These are phyloP conservation scores for Dryas octopetala DNA, from an alignment of 306 rosid genomes.

Conservation along the genomic window DNA sequence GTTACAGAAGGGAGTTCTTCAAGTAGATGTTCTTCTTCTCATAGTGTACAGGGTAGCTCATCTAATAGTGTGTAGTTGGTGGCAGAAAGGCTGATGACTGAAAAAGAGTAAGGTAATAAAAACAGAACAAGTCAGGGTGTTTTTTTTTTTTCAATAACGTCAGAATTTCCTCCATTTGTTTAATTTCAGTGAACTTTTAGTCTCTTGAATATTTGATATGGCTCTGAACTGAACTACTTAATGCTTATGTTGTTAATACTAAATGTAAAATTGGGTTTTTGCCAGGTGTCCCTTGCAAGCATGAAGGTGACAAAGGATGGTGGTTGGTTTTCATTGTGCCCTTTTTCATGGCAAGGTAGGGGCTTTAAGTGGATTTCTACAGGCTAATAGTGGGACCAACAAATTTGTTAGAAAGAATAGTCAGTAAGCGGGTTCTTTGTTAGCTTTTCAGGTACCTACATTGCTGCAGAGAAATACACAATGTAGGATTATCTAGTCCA, in stretches of 20 bases:
- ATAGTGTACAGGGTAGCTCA: constrained; percentile 71
- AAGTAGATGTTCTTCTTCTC: constrained; percentile 66
- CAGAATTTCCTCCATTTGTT: neutral
- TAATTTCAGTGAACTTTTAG: neutral
- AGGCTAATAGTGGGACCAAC: neutral
- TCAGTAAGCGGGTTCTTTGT: neutral
- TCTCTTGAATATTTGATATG: neutral
- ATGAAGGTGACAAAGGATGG: constrained; percentile 16
- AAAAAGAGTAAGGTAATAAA: constrained; percentile 25
- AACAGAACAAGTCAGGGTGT: constrained; percentile 11
- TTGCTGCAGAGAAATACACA: neutral
- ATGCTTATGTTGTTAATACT: constrained; percentile 23
- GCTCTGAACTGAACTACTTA: neutral
- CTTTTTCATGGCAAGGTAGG: neutral
- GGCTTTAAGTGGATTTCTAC: neutral
- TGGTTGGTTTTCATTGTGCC: constrained; percentile 4
- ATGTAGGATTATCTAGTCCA: neutral
- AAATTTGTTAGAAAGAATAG: neutral
- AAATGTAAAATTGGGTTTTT: constrained; percentile 8
- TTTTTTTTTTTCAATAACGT: neutral
- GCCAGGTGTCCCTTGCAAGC: constrained; percentile 16
- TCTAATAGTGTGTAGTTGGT: constrained; percentile 52
- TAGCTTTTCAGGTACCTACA: neutral
- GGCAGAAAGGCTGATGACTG: constrained; percentile 48
- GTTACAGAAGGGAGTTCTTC: constrained; percentile 56